Percentiles rank a stretch among this genome's conserved stretches.
These are phyloP conservation scores for Fusarium humuli DNA, from an alignment of 2,329 filamentous ascomycete genomes.

Conservation along the genomic window DNA sequence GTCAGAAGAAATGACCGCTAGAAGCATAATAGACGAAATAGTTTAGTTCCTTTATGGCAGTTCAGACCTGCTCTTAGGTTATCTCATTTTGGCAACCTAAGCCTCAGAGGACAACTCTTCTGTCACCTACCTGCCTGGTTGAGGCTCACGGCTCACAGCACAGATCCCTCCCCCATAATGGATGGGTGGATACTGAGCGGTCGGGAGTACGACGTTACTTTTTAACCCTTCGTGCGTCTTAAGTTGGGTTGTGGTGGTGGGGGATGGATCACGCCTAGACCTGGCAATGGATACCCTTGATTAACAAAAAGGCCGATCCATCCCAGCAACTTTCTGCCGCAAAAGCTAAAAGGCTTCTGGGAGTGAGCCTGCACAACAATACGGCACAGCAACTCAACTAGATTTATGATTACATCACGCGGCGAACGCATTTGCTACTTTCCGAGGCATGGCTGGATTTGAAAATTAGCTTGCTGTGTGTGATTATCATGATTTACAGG, in stretches of 20 bases:
- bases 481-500: constrained; percentile 25
- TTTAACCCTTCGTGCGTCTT: constrained; percentile 39
- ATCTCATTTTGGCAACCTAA: background rate
- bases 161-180: constrained; percentile 16
- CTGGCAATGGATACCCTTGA: constrained; percentile 1
- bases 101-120: background rate
- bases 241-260: constrained; percentile 39
- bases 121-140: constrained; percentile 10
- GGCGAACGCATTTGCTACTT: constrained; percentile 35
- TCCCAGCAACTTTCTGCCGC: constrained; percentile 9
- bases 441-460: constrained; percentile 30
- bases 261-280: constrained; percentile 27
- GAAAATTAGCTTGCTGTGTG: constrained; percentile 2
- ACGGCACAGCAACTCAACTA: constrained; percentile 21
- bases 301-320: constrained; percentile 11
- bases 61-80: background rate
- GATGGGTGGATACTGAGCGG: constrained; percentile 32
- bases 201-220: constrained; percentile 33
- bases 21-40: background rate
- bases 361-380: constrained; percentile 12
- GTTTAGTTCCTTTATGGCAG: background rate
- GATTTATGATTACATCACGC: constrained; percentile 28
- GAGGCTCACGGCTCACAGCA: constrained; percentile 34
- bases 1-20: background rate
- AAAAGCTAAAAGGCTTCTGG: constrained; percentile 4